Evolutionary conservation across 2,329 filamentous ascomycete species (phyloP).

Genomic region (Aspergillus intermedius): DNA sequence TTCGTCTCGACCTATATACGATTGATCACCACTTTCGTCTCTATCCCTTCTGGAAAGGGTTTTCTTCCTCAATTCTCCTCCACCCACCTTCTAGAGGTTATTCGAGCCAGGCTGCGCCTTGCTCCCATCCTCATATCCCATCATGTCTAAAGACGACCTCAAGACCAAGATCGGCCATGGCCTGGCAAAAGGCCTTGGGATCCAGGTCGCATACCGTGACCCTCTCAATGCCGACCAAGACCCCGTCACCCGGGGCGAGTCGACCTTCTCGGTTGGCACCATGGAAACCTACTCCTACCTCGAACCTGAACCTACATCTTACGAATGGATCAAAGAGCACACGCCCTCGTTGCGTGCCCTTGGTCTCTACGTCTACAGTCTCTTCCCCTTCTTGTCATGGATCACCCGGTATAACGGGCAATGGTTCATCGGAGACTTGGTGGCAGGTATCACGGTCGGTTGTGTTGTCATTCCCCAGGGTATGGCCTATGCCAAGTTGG

Average conservation of each 20-base stretch:
- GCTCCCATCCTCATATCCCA: conserved; percentile 5
- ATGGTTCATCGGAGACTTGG: conserved; percentile 83
- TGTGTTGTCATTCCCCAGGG: conserved; percentile 88
- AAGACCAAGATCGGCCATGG: conserved; percentile 59
- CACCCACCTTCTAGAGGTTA: background rate
- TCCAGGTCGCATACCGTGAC: conserved; percentile 68
- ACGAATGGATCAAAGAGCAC: conserved; percentile 63
- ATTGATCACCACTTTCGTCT: background rate
- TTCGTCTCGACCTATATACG: too few species aligned
- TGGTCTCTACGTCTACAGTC: conserved; percentile 55
- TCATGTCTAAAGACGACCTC: conserved; percentile 24
- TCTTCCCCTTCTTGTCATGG: conserved; percentile 91
- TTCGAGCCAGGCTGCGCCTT: background rate
- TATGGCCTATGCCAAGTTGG: conserved; percentile 89
- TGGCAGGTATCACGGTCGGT: conserved; percentile 68
- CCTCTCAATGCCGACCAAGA: conserved; percentile 47
- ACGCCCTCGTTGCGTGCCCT: conserved; percentile 54
- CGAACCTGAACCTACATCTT: conserved; percentile 69
- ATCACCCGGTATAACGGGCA: conserved; percentile 79
- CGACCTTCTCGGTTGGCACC: conserved; percentile 65
- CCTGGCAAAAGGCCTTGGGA: conserved; percentile 72
- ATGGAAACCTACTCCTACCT: conserved; percentile 75
- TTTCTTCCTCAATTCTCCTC: background rate
- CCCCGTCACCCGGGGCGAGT: conserved; percentile 68
- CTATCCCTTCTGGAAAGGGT: background rate